Conservation (phyloP, 495 filamentous ascomycete genomes). For the Penicillium daleae region DNA sequence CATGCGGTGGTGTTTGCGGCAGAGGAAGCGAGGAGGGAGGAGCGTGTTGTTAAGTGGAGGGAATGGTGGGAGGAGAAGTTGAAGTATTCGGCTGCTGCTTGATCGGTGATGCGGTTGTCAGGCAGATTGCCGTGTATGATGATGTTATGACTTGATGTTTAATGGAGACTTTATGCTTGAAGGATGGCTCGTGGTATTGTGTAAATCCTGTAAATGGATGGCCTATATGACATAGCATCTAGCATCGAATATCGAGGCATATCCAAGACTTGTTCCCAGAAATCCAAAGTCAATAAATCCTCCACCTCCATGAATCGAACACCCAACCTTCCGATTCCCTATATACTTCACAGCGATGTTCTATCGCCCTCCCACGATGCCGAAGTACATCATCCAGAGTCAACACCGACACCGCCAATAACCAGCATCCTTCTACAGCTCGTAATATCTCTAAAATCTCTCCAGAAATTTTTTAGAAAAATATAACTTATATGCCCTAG, state of each 20-base stretch:
- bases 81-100: slow-evolving; percentile 21
- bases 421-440: no score
- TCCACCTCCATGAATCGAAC: neutral
- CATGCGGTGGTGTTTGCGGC: slow-evolving; percentile 95
- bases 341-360: neutral
- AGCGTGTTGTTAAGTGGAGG: slow-evolving; percentile 73
- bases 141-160: slow-evolving; percentile 15
- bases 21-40: slow-evolving; percentile 75
- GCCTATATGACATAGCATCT: no score
- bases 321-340: neutral
- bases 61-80: slow-evolving; percentile 73
- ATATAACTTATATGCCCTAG: no score
- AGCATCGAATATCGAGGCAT: neutral
- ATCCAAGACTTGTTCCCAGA: neutral
- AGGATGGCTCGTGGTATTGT: no score
- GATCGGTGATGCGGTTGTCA: neutral
- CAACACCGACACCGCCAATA: no score
- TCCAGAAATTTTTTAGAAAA: no score
- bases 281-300: neutral
- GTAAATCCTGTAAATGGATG: no score
- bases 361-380: neutral
- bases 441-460: neutral
- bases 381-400: neutral
- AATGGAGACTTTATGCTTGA: neutral
- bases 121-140: neutral